These are phyloP conservation scores for Leptodontidium sp. DNA, from an alignment of 2,329 filamentous ascomycete species.

Conservation along the genomic window DNA sequence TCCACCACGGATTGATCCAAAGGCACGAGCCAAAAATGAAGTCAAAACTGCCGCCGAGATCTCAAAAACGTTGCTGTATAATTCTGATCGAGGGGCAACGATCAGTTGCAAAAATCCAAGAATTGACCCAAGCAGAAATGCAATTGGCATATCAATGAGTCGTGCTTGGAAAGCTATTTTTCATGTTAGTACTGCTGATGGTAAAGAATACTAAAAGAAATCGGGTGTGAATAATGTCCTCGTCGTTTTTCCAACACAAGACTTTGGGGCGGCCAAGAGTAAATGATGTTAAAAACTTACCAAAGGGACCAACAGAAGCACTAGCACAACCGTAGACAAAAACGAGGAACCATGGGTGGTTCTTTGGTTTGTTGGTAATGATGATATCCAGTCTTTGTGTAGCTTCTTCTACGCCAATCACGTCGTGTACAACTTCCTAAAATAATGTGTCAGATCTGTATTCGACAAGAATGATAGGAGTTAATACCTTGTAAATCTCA, in stretches of 20 bases:
- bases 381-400: slow-evolving; percentile 66
- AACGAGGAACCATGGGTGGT: slow-evolving; percentile 61
- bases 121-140: slow-evolving; percentile 74
- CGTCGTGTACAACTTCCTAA: slow-evolving; percentile 77
- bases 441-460: not conserved
- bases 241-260: not conserved
- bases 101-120: slow-evolving; percentile 76
- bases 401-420: slow-evolving; percentile 76
- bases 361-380: slow-evolving; percentile 56
- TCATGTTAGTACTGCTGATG: slow-evolving; percentile 23
- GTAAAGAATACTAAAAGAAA: too few relatives aligned
- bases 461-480: not conserved
- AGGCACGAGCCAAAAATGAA: slow-evolving; percentile 68
- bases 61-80: slow-evolving; percentile 73
- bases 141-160: slow-evolving; percentile 75
- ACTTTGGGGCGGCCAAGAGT: not conserved
- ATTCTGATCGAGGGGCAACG: slow-evolving; percentile 71
- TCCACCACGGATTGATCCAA: slow-evolving; percentile 62
- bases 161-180: slow-evolving; percentile 70
- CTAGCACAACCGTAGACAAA: slow-evolving; percentile 77
- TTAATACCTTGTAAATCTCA: slow-evolving; percentile 71
- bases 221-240: too few relatives aligned
- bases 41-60: slow-evolving; percentile 68
- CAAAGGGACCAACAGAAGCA: slow-evolving; percentile 74
- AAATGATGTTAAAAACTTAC: slow-evolving; percentile 29